Evolutionary conservation across 176 grass and related monocot species (phyloP).

Genomic region (Lolium multiflorum): DNA sequence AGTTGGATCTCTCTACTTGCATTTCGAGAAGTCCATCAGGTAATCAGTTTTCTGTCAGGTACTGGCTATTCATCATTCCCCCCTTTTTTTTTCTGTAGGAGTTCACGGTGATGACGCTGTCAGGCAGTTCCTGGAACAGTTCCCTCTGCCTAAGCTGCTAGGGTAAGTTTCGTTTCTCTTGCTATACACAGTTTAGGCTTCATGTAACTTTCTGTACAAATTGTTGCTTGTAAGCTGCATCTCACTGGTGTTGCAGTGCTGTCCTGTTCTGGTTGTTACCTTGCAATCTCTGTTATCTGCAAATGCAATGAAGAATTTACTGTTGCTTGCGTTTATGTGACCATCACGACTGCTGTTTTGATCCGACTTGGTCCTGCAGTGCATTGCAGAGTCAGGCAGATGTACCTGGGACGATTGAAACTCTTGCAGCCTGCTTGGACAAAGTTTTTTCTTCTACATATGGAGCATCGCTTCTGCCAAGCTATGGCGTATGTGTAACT

Average conservation of each 20-base stretch:
- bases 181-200: not conserved
- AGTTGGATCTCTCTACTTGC: not conserved
- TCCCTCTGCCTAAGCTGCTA: constrained; percentile 69
- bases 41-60: not conserved
- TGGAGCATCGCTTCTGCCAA: constrained; percentile 74
- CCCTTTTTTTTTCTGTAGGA: constrained; percentile 43
- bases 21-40: not conserved
- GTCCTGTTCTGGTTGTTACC: not conserved
- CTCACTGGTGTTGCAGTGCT: not conserved
- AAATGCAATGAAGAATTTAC: not conserved
- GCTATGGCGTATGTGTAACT: constrained; percentile 56
- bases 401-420: constrained; percentile 60
- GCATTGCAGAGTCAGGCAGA: constrained; percentile 67
- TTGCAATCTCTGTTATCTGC: not conserved
- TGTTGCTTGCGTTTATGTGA: not conserved
- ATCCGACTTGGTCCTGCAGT: constrained; percentile 40
- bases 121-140: constrained; percentile 78
- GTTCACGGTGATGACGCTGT: constrained; percentile 66
- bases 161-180: constrained; percentile 44
- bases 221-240: not conserved
- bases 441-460: constrained; percentile 88
- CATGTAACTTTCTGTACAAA: not conserved
- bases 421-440: constrained; percentile 72
- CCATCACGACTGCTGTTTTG: constrained; percentile 19
- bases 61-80: not conserved